Base-by-base conservation (phyloP, 495 filamentous ascomycete species). In the Tuber umbilicatum region DNA sequence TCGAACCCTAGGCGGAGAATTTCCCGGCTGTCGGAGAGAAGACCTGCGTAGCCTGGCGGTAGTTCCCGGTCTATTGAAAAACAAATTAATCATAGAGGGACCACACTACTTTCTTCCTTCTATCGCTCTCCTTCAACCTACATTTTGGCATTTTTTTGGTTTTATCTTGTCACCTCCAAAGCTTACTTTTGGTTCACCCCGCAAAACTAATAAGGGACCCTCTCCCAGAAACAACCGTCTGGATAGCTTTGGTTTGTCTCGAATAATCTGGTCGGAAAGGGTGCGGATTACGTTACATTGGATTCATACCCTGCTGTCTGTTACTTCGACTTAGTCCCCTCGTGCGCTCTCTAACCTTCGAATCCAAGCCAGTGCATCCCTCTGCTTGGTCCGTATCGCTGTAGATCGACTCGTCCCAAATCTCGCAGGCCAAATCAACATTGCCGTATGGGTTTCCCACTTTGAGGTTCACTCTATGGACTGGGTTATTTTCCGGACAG, bases 1-100 rank as follows among this genome's bases (percentile, higher is more conserved):
- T 41, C 68, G 71, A 19, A 79, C 76, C 77, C 77, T 73, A 78
- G 71, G 75, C 77, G 77, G 77, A 78, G 77, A 78, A 79, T 79
- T 78, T 78, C 76, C 77, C 75, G 77, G 75, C 35, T 78, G 71
- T 74, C 77, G 76, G 77, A 72, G 76, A 72, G 74, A 70, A 78
- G 64, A 68, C 43, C 45, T 40, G 71, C 69, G 45, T 72, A 60
- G 72, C 71, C 76, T 69, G 64, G 74, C 76, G 69, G 31, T 35
- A 64, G 55, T 35, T 64, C 55, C 55, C 12, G 19, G 55, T 64
- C 35, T 79, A 73, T 73, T 47, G 75, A 69, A 77, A 73, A 68
- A 35, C 72, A 72, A 78, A 78, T 72, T 75, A 42, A 64, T n/a
- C 27, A 64, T 4, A 6, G 55, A 64, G 55, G 27, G 31, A 27